Base-by-base conservation (phyloP, 2,329 filamentous ascomycete species). In the Claviceps digitariae region DNA sequence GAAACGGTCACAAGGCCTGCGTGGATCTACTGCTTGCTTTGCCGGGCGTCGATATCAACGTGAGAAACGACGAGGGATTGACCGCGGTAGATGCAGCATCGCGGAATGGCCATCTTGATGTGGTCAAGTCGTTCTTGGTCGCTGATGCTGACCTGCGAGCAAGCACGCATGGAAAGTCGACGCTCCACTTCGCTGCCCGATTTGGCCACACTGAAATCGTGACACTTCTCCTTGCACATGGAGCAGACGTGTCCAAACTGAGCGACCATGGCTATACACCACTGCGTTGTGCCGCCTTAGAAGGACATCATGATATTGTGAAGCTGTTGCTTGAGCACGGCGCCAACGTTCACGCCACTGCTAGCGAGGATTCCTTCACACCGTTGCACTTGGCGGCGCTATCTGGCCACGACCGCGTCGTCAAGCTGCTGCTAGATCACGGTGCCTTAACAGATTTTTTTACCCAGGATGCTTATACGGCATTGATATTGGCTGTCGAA, bases 371-470 rank as follows among this genome's bases (percentile, higher is more conserved):
- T 29, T 44, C 50, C 13, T 57, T 54, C 54, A 55, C 53, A 44
- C 52, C 57, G 13, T 43, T 58, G 43, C 56, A 57, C 46, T 55
- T 53, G 5, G 57, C 57, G 4, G 56, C 57, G 8, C 54, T 55
- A 9, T 29, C 27, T 29, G 27, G 27, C 27, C 27, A 29, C 27
- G 8, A 8, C 8, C 4, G 8, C 27, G 41, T 57, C 9, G 50
- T 54, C 2, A 34, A 53, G 15, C 44, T 56, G 13, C 46, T 58
- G 12, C 21, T 57, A 1, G 48, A 50, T 38, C 21, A 53, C 31
- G 52, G 50, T 4, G 57, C 56, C 4, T 25, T 54, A 25, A 44
- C 47, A 2, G 50, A 51, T 1, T 34, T 38, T 20, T 48, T 46
- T 3, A 57, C 56, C 10, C 49, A 47, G 12, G 47, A 55, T 4